Conservation (phyloP, 352 stramenopile genomes). For the Phytophthora pinifolia region DNA sequence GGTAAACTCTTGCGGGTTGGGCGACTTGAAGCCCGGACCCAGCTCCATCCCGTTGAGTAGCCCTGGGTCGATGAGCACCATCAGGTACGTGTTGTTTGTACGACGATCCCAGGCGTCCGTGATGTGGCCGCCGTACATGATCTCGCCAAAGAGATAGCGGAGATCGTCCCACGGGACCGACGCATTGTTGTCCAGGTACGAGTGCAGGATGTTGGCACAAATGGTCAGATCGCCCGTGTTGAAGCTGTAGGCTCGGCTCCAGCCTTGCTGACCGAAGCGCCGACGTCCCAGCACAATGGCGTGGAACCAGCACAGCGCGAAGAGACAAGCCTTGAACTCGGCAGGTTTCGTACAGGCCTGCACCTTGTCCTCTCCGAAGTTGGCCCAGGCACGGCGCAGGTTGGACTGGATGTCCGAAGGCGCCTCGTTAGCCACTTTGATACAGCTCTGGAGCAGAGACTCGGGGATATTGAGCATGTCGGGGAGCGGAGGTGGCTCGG, state of each 20-base stretch:
- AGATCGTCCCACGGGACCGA: constrained; percentile 95
- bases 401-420: constrained; percentile 96
- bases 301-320: constrained; percentile 96
- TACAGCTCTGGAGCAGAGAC: constrained; percentile 94
- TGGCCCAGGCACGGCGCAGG: constrained; percentile 92
- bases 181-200: constrained; percentile 93
- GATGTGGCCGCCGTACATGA: constrained; percentile 97
- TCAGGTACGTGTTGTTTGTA: constrained; percentile 95
- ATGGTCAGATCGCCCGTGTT: constrained; percentile 96
- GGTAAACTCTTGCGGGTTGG: constrained; percentile 79
- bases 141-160: constrained; percentile 96
- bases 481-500: constrained; percentile 90
- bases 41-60: constrained; percentile 92
- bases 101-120: constrained; percentile 95
- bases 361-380: constrained; percentile 92
- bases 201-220: constrained; percentile 93
- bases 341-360: constrained; percentile 84
- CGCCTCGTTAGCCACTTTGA: constrained; percentile 96
- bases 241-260: constrained; percentile 94
- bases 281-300: constrained; percentile 92
- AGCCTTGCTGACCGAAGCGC: constrained; percentile 94
- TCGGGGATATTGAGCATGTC: constrained; percentile 97
- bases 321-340: constrained; percentile 94
- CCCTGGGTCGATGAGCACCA: constrained; percentile 85
- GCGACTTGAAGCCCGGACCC: constrained; percentile 93